phyloP scores from a whole-genome alignment of 306 rosid species.

The Albizia julibrissin region DNA sequence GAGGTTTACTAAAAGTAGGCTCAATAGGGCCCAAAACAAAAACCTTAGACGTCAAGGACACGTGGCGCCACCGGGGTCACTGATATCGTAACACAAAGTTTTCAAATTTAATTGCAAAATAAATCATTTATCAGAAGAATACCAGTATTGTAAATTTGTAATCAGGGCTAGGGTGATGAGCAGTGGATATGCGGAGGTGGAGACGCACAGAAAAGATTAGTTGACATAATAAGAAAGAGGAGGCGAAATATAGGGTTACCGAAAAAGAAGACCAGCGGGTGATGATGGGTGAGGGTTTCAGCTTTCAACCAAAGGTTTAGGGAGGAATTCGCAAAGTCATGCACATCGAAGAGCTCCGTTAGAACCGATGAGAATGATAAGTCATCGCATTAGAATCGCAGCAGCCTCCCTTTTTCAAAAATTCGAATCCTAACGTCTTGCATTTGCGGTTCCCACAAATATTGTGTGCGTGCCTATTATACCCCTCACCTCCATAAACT shows the following conservation, averaged over 20 bases:
- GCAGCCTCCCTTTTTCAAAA: background rate
- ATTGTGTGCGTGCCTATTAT: background rate
- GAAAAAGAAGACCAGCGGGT: background rate
- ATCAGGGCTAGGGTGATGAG: background rate
- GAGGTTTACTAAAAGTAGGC: background rate
- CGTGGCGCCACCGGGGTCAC: background rate
- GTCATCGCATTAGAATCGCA: background rate
- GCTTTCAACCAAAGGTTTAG: background rate
- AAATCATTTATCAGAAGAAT: background rate
- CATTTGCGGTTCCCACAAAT: slow-evolving; percentile 13
- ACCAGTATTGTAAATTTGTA: background rate
- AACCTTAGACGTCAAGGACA: background rate
- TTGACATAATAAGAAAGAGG: background rate
- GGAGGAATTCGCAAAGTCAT: background rate
- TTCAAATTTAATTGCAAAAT: background rate
- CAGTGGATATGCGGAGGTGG: background rate
- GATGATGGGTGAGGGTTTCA: background rate
- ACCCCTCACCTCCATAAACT: background rate
- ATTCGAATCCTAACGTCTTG: slow-evolving; percentile 27
- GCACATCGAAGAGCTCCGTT: background rate
- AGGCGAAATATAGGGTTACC: background rate
- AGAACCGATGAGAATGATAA: background rate
- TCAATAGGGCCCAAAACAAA: background rate
- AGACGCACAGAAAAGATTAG: background rate
- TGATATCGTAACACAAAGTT: background rate